Conservation (phyloP, 352 stramenopile genomes). For the Pythium biforme region DNA sequence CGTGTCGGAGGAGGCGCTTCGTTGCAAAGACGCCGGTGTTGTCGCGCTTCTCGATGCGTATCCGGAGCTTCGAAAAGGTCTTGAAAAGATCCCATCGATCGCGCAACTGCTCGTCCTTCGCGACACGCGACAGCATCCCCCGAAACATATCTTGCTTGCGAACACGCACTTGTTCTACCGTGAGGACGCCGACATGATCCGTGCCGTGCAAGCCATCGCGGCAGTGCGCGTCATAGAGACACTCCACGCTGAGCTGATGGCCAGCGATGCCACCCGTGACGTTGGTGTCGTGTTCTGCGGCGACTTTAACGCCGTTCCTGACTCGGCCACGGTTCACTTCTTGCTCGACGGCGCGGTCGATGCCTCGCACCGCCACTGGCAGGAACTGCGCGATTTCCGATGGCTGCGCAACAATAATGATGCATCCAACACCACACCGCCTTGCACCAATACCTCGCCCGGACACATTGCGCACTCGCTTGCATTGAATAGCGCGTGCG, state of each 20-base stretch:
- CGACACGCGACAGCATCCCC: constrained; percentile 20
- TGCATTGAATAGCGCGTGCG: constrained; percentile 44
- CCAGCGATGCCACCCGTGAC: neutral
- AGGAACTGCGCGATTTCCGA: constrained; percentile 42
- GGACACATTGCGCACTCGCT: constrained; percentile 44
- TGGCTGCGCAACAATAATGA: constrained; percentile 34
- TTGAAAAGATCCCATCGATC: constrained; percentile 59
- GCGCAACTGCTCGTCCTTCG: constrained; percentile 57
- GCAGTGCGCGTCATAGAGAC: constrained; percentile 41
- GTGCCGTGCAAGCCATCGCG: constrained; percentile 52
- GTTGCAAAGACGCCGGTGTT: constrained; percentile 34
- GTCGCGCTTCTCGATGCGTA: constrained; percentile 44
- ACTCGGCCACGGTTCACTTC: constrained; percentile 44
- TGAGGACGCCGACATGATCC: constrained; percentile 66
- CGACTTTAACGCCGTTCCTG: constrained; percentile 65
- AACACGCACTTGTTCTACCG: constrained; percentile 82
- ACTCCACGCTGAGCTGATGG: constrained; percentile 14
- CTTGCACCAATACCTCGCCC: neutral
- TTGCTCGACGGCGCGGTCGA: constrained; percentile 49
- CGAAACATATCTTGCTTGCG: constrained; percentile 40
- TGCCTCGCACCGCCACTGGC: constrained; percentile 52
- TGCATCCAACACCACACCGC: neutral
- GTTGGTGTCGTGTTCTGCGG: constrained; percentile 56
- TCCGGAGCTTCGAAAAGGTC: constrained; percentile 50
- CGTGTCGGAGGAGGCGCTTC: constrained; percentile 36